Base-by-base conservation (phyloP, 805 yeast genomes). In the Candida broadrunensis region DNA sequence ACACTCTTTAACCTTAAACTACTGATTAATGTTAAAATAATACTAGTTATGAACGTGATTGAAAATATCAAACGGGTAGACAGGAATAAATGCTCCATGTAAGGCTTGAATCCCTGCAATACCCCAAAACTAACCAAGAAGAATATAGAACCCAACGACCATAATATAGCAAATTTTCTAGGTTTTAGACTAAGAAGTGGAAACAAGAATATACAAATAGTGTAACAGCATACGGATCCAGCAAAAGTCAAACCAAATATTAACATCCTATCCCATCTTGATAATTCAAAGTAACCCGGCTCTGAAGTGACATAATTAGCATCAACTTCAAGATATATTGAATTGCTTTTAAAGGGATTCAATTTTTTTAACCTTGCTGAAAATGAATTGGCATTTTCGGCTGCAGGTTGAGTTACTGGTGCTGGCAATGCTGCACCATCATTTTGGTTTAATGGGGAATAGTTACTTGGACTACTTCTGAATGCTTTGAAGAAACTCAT, bases 101-200 rank as follows among this genome's bases (percentile, higher is more conserved):
- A 70, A 2, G 73, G 56, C 47, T 56, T 54, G 46, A 63, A 59
- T 1, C 75, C 75, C 45, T 70, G 75, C 35, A 70, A 53, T 3
- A 70, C 74, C 5, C 75, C 75, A 47, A 72, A 72, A 47, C 74
- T 68, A 8, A 70, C 64, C 46, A 72, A 51, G 55, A 72, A 71
- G 52, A 71, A 66, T 14, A 72, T 65, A 14, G 73, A 67, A 2
- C 76, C 76, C 30, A 70, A 49, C 8, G 75, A 68, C 75, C 76
- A 72, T 38, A 72, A 55, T n/a, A 71, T 47, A 20, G 75, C 75
- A 55, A 71, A 70, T 47, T 70, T 71, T 32, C 72, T 51, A 2
- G 76, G 76, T 49, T 66, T 70, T 35, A 69, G 52, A 20, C 67
- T 51, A 35, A 72, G 54, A 21, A 71, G 60, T 4, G 75, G 75